Percentiles rank a stretch among this genome's conserved stretches.
Evolutionary conservation across 495 filamentous ascomycete genomes (phyloP).

Genomic region (Talaromyces thailandensis): DNA sequence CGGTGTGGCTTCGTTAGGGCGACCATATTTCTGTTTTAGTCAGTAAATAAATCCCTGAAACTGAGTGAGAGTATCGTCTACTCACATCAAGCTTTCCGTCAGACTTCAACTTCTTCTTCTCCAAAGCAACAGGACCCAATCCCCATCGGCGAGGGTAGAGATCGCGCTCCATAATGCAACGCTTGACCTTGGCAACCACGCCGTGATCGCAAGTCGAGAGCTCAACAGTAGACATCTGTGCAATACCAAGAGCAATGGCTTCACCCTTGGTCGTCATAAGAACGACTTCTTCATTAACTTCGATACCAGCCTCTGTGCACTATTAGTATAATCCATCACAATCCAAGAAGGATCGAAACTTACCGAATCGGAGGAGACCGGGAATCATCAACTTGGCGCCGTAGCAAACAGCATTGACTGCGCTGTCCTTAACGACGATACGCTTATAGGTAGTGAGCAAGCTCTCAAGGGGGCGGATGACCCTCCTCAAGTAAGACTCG

Average conservation of each 20-base stretch:
- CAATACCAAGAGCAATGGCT: constrained; percentile 90
- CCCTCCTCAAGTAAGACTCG: constrained; percentile 75
- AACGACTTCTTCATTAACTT: constrained; percentile 86
- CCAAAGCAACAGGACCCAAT: constrained; percentile 74
- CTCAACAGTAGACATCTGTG: constrained; percentile 91
- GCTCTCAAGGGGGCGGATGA: constrained; percentile 84
- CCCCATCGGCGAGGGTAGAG: constrained; percentile 95
- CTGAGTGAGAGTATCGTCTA: not conserved
- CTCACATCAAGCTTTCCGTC: constrained; percentile 86
- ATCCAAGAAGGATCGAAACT: constrained; percentile 8
- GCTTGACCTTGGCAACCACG: constrained; percentile 94
- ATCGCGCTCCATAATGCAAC: constrained; percentile 98
- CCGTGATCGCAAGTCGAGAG: constrained; percentile 91
- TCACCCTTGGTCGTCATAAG: constrained; percentile 98
- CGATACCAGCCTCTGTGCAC: constrained; percentile 65
- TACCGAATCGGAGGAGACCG: constrained; percentile 82
- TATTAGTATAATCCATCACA: constrained; percentile 15
- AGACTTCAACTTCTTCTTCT: constrained; percentile 99
- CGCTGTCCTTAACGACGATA: constrained; percentile 94
- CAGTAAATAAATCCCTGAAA: not conserved
- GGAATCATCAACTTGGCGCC: constrained; percentile 98
- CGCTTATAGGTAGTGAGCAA: constrained; percentile 88
- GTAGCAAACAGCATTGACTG: constrained; percentile 94
- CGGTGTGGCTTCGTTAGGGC: constrained; percentile 84
- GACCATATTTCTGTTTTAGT: constrained; percentile 66